These are phyloP conservation scores for Phytophthora sp. DNA, from an alignment of 352 stramenopile species.

Conservation along the genomic window DNA sequence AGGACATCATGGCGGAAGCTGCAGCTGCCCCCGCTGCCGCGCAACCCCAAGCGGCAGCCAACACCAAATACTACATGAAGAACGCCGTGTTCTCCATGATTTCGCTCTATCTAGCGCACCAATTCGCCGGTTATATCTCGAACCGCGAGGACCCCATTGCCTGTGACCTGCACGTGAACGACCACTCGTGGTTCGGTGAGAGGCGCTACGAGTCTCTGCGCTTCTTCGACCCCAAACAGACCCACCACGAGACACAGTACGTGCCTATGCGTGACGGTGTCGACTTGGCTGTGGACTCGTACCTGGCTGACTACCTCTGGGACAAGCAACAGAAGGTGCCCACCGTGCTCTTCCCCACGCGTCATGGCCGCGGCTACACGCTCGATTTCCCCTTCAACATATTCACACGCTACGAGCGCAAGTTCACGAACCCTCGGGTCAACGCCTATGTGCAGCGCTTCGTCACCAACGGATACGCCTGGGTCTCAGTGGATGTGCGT, in stretches of 20 bases:
- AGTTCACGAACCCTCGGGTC: conserved; percentile 84
- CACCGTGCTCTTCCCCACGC: conserved; percentile 74
- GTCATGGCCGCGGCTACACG: conserved; percentile 80
- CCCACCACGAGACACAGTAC: conserved; percentile 78
- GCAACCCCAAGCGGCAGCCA: conserved; percentile 41
- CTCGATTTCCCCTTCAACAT: conserved; percentile 83
- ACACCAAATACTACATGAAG: conserved; percentile 76
- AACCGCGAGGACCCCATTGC: conserved; percentile 63
- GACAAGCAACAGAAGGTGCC: conserved; percentile 65
- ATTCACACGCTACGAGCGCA: conserved; percentile 66
- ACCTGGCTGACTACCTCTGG: conserved; percentile 71
- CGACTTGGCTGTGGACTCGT: conserved; percentile 77
- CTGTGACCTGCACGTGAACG: conserved; percentile 69
- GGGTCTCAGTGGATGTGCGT: conserved; percentile 78
- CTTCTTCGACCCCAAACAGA: conserved; percentile 79
- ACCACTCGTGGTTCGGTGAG: conserved; percentile 73
- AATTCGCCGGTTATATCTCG: conserved; percentile 64
- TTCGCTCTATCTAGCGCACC: conserved; percentile 63
- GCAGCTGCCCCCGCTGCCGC: conserved; percentile 11
- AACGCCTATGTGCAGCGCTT: conserved; percentile 78
- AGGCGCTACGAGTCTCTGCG: conserved; percentile 73
- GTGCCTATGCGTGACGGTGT: conserved; percentile 72
- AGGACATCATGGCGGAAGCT: conserved; percentile 42
- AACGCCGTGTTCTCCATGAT: conserved; percentile 81
- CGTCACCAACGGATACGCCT: conserved; percentile 76